phyloP scores from a whole-genome alignment of 1,284 basidiomycete species.

The Boletellus deceptivus region DNA sequence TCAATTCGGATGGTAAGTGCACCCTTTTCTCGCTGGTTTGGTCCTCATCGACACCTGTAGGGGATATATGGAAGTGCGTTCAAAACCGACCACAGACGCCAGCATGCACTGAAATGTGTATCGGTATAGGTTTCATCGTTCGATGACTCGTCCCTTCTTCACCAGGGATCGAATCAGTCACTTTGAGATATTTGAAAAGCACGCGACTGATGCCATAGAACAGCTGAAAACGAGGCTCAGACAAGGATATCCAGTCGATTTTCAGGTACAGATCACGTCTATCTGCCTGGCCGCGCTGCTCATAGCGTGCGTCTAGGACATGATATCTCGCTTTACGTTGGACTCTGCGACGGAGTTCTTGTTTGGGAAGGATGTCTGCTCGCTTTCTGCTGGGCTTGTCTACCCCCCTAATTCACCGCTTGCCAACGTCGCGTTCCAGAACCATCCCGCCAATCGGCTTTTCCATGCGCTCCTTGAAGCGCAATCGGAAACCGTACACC shows the following conservation, averaged over 20 bases:
- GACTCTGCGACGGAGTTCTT: slow-evolving; percentile 43
- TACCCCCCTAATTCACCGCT: slow-evolving; percentile 25
- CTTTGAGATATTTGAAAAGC: slow-evolving; percentile 52
- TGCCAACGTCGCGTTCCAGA: slow-evolving; percentile 2
- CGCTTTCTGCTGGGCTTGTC: slow-evolving; percentile 30
- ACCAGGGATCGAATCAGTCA: slow-evolving; percentile 49
- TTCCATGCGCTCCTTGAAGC: slow-evolving; percentile 32
- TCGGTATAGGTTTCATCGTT: slow-evolving; percentile 47
- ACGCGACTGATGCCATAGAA: slow-evolving; percentile 41
- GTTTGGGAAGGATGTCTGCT: slow-evolving; percentile 34
- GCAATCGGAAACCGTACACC: slow-evolving; percentile 23
- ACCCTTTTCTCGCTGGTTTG: neutral
- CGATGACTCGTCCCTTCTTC: slow-evolving; percentile 59
- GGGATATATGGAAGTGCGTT: slow-evolving; percentile 53
- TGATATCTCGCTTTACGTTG: slow-evolving; percentile 41
- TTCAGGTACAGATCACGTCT: slow-evolving; percentile 37
- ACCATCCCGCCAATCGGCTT: slow-evolving; percentile 35
- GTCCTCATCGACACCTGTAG: slow-evolving; percentile 24
- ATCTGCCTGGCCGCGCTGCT: neutral
- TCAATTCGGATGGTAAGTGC: slow-evolving; percentile 54
- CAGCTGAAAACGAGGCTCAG: slow-evolving; percentile 41
- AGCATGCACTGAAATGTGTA: slow-evolving; percentile 5
- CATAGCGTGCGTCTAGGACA: slow-evolving; percentile 27
- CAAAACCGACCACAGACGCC: neutral
- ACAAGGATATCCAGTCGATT: slow-evolving; percentile 48